Evolutionary conservation across 441 rosid genomes (phyloP).

Genomic region (Croton setiger): DNA sequence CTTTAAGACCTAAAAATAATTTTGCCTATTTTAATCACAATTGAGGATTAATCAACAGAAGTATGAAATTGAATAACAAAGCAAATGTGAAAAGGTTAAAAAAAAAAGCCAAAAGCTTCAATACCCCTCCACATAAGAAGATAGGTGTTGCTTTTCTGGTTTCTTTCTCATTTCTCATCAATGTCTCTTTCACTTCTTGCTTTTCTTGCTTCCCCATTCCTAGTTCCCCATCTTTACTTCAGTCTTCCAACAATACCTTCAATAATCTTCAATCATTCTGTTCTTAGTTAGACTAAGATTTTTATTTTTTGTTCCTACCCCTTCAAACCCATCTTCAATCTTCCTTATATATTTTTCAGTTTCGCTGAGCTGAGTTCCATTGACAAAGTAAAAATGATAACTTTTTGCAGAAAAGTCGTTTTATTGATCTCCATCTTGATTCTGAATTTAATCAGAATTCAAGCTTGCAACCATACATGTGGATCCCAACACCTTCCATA

Average conservation of each 20-base stretch:
- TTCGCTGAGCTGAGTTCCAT: neutral
- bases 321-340: too few species aligned
- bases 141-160: neutral
- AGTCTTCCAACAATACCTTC: neutral
- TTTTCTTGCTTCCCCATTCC: neutral
- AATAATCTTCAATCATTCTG: neutral
- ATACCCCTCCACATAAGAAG: neutral
- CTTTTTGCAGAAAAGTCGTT: neutral
- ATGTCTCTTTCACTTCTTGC: neutral
- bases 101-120: neutral
- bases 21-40: too few species aligned
- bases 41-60: neutral
- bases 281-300: too few species aligned
- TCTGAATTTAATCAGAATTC: constrained; percentile 1
- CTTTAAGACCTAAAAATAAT: too few species aligned
- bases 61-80: constrained; percentile 5
- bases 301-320: neutral
- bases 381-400: neutral
- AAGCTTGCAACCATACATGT: constrained; percentile 42
- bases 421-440: constrained; percentile 16
- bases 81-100: constrained; percentile 19
- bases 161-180: neutral
- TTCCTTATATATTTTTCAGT: neutral
- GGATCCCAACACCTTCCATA: constrained; percentile 31
- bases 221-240: neutral